phyloP scores from a whole-genome alignment of 148 eudicot species.

The Polygonum maritimum region DNA sequence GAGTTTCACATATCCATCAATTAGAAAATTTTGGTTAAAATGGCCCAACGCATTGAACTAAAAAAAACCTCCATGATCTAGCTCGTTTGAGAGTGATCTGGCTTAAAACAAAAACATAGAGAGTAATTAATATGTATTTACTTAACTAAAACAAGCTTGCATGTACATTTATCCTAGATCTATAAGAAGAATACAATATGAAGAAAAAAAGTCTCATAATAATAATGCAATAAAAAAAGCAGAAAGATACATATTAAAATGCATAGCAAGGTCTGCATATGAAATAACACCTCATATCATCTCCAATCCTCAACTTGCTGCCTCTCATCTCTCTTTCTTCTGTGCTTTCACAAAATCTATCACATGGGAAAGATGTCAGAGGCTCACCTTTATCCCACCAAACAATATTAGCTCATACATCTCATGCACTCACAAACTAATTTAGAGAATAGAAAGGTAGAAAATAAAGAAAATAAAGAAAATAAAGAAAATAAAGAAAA shows the following conservation, averaged over 20 bases:
- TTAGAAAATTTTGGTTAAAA: no score
- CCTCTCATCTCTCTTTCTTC: slow-evolving; percentile 14
- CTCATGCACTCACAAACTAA: slow-evolving; percentile 5
- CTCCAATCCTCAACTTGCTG: slow-evolving; percentile 2
- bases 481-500: background rate
- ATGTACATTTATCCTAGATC: background rate
- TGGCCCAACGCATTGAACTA: no score
- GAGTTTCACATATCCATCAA: no score
- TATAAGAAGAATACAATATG: background rate
- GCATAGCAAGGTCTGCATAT: background rate
- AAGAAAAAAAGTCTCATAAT: background rate
- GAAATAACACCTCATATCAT: slow-evolving; percentile 10
- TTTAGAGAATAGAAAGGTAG: background rate
- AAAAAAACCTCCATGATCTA: no score
- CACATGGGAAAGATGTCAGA: slow-evolving; percentile 16
- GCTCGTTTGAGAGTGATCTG: no score
- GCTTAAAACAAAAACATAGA: no score
- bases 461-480: no score
- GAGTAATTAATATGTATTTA: no score
- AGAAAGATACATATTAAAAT: background rate
- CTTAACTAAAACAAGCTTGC: background rate
- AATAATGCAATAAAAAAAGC: background rate
- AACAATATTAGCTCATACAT: slow-evolving; percentile 7
- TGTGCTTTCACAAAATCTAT: slow-evolving; percentile 13
- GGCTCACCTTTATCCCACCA: slow-evolving; percentile 9